Conservation (phyloP, 2,329 filamentous ascomycete species). For the Talaromyces sp. region DNA sequence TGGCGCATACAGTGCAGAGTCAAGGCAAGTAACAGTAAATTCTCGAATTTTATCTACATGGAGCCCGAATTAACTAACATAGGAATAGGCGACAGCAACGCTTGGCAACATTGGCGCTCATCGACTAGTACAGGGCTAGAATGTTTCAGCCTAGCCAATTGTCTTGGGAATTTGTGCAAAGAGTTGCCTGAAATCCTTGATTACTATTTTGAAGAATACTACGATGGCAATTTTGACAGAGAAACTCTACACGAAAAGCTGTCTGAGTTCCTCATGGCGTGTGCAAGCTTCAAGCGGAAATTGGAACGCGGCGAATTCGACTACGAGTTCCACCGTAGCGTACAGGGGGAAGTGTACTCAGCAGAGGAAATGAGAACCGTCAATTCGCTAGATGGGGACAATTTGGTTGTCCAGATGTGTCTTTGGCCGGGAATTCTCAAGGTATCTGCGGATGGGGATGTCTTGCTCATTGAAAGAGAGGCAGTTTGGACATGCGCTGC, state of each 20-base stretch:
- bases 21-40: conserved; percentile 6
- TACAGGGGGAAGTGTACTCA: neutral
- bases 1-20: neutral
- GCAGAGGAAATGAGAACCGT: neutral
- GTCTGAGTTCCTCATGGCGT: conserved; percentile 7
- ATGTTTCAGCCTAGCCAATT: neutral
- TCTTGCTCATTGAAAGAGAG: neutral
- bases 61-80: neutral
- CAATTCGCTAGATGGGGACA: neutral
- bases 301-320: conserved; percentile 16
- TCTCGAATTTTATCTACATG: neutral
- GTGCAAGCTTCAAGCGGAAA: conserved; percentile 14
- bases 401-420: neutral
- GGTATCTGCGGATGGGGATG: neutral
- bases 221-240: neutral
- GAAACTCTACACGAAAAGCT: neutral
- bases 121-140: conserved; percentile 14
- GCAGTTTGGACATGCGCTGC: neutral
- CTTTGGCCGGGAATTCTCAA: conserved; percentile 1
- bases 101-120: conserved; percentile 15
- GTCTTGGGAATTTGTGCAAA: neutral
- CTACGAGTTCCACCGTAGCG: neutral
- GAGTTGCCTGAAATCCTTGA: neutral
- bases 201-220: neutral
- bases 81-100: conserved; percentile 8